Conservation (phyloP, 441 rosid genomes). For the Pelargonium citronellum region DNA sequence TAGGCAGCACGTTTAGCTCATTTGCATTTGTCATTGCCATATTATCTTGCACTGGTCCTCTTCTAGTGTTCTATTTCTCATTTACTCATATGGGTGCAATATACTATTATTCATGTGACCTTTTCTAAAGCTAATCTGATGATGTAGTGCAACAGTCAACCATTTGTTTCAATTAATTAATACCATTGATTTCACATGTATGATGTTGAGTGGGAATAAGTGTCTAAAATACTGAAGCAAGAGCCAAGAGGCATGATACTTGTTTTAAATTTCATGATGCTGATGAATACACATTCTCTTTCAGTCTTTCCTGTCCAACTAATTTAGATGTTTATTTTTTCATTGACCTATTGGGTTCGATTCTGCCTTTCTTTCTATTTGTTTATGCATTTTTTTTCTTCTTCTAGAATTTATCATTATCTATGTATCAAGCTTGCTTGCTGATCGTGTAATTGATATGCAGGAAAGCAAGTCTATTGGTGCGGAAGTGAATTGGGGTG, state of each 20-base stretch:
- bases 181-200: neutral
- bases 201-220: neutral
- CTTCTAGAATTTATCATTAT: slow-evolving; percentile 3
- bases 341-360: slow-evolving; percentile 5
- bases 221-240: neutral
- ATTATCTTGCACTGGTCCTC: neutral
- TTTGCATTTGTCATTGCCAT: slow-evolving; percentile 6
- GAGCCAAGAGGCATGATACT: neutral
- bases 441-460: slow-evolving; percentile 24
- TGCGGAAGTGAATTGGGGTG: slow-evolving; percentile 98
- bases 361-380: slow-evolving; percentile 11
- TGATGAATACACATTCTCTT: slow-evolving; percentile 6
- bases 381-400: slow-evolving; percentile 2
- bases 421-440: slow-evolving; percentile 12
- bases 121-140: slow-evolving; percentile 6
- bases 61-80: neutral
- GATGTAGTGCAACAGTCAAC: neutral
- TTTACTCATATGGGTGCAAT: neutral
- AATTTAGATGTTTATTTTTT: neutral
- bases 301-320: neutral
- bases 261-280: neutral
- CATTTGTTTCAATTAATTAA: neutral
- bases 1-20: neutral
- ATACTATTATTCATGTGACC: slow-evolving; percentile 4
- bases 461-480: slow-evolving; percentile 93